Conservation (phyloP, 305 asterid genomes). For the Fraxinus ornus region DNA sequence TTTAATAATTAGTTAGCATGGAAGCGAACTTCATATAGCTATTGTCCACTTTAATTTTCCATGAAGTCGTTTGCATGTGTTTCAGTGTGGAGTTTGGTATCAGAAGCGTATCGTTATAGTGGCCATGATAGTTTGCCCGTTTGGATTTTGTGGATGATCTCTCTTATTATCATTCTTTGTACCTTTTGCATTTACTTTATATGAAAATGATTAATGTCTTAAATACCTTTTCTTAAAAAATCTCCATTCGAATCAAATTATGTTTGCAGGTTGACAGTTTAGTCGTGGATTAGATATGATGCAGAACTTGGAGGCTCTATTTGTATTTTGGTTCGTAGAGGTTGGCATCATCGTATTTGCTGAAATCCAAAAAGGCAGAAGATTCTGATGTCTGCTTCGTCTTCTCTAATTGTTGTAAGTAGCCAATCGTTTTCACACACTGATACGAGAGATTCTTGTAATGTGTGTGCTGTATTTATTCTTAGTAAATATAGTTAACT, state of each 20-base stretch:
- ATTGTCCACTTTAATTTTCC: not conserved
- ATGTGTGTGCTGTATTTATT: not conserved
- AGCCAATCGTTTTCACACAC: not conserved
- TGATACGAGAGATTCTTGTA: not conserved
- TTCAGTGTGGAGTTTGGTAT: not conserved
- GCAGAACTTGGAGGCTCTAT: constrained; percentile 21
- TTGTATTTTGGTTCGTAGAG: constrained; percentile 21
- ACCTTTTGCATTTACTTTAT: not conserved
- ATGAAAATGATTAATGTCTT: not conserved
- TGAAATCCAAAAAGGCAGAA: constrained; percentile 10
- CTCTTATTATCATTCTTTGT: not conserved
- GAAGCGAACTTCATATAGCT: not conserved
- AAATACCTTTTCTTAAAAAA: too few species aligned
- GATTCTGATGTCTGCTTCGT: constrained; percentile 1
- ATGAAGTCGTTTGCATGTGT: not conserved
- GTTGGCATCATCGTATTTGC: constrained; percentile 18
- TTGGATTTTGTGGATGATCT: not conserved
- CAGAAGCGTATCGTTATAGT: not conserved
- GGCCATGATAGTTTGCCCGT: not conserved
- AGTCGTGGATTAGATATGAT: constrained; percentile 25
- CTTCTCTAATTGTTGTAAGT: constrained; percentile 7
- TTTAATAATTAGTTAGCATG: not conserved
- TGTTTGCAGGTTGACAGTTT: constrained; percentile 25
- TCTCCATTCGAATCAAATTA: not conserved
- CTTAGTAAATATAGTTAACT: not conserved